Evolutionary conservation across 192 early-diverging fungal species (phyloP).

Genomic region (Endogone sp.): DNA sequence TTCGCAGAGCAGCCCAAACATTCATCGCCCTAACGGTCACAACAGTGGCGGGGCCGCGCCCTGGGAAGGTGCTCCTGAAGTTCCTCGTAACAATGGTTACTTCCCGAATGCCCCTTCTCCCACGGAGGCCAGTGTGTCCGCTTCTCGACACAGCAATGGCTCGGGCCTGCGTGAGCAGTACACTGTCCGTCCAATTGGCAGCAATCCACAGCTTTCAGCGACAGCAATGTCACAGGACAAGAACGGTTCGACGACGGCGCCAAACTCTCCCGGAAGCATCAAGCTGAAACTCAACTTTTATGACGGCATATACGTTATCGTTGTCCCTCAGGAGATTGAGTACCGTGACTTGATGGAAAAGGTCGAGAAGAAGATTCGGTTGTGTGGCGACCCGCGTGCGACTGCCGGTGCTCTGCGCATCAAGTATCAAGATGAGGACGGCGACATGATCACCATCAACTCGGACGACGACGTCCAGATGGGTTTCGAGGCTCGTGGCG

Average conservation of each 20-base stretch:
- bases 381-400: constrained; percentile 63
- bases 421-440: constrained; percentile 92
- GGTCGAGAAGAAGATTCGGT: constrained; percentile 88
- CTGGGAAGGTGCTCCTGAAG: background rate
- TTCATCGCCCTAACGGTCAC: constrained; percentile 24
- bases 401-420: constrained; percentile 60
- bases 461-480: constrained; percentile 88
- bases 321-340: constrained; percentile 71
- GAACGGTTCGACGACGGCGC: background rate
- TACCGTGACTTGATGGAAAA: constrained; percentile 74
- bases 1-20: constrained; percentile 56
- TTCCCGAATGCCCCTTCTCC: background rate
- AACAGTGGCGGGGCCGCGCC: too few species aligned
- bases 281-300: constrained; percentile 90
- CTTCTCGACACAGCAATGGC: background rate
- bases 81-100: background rate
- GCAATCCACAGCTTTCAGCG: constrained; percentile 4
- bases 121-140: background rate
- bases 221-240: background rate
- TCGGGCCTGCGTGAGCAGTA: background rate
- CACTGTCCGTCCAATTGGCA: constrained; percentile 15
- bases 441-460: constrained; percentile 82
- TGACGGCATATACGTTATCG: constrained; percentile 84
- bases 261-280: constrained; percentile 19
- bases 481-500: constrained; percentile 75